Evolutionary conservation across 2,329 filamentous ascomycete genomes (phyloP), one percentile per base, ranked within the genome.

Genomic region (Exophiala spinifera): DNA sequence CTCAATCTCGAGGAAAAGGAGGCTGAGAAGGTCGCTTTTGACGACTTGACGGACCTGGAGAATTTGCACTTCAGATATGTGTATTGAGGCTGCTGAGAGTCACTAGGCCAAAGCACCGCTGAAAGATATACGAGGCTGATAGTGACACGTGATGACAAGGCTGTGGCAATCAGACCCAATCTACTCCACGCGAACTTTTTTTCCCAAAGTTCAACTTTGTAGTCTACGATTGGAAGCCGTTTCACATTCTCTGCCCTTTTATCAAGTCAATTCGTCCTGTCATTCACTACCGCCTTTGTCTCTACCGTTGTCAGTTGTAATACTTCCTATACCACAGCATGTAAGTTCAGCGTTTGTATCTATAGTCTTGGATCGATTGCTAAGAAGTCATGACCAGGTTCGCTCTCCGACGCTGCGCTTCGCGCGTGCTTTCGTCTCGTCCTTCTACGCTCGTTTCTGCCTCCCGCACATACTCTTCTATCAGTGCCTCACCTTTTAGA

Each of bases 51-150:
- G 0, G 86, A 88, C 61, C 83, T 81, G 66, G 74, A 88, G 68
- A 88, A 88, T 61, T 77, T 78, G 1, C 84, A 84, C 64, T 88
- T 88, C 62, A 73, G 78, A 62, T 88, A 88, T 59, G 79, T 78
- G 1, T 66, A 79, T 50, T 80, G 46, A 59, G 34, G 14, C 13
- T 14, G 13, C 4, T n/a, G 6, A 6, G 20, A n/a, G n/a, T n/a
- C n/a, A n/a, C n/a, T n/a, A n/a, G 42, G 23, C 42, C 20, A 20
- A 25, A 44, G 1, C 19, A 3, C 28, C 19, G 15, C 17, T 11
- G 8, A 40, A 15, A 1, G 37, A 20, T 5, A 17, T 7, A 40
- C 42, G 20, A 23, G 42, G 42, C 20, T 25, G 20, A 44, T n/a
- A n/a, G n/a, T 23, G 47, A 37, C 17, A 31, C 28, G 28, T 31